Evolutionary conservation across 257 asterid genomes (phyloP).

Genomic region (Coffea eugenioides): DNA sequence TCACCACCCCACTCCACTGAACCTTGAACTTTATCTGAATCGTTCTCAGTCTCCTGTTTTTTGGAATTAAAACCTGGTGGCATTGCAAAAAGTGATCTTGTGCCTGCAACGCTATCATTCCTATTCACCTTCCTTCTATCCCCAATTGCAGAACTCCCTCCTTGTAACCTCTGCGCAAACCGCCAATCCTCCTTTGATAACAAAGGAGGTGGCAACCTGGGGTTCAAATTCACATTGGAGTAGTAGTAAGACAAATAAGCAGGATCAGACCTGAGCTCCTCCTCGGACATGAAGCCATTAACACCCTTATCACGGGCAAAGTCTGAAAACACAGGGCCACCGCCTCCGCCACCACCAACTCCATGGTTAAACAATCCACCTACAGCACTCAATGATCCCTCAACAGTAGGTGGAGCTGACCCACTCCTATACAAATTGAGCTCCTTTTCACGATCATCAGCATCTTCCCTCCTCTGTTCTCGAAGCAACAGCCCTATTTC

Average conservation of each 20-base stretch:
- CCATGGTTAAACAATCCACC: conserved; percentile 80
- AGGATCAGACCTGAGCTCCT: conserved; percentile 96
- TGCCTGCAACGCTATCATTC: conserved; percentile 56
- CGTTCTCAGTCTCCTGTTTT: conserved; percentile 54
- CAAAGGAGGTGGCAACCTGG: conserved; percentile 98
- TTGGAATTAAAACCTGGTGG: conserved; percentile 68
- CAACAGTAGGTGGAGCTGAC: conserved; percentile 98
- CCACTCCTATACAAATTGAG: conserved; percentile 94
- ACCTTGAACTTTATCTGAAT: conserved; percentile 50
- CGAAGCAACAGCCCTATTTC: conserved; percentile 75
- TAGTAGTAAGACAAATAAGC: conserved; percentile 76
- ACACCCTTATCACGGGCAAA: conserved; percentile 48
- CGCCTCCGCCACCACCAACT: conserved; percentile 22
- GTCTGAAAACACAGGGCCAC: conserved; percentile 44
- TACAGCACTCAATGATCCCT: conserved; percentile 86
- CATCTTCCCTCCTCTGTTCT: conserved; percentile 69
- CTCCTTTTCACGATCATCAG: conserved; percentile 86
- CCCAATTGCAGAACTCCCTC: conserved; percentile 85
- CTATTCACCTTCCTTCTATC: conserved; percentile 83
- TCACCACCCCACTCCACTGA: conserved; percentile 83
- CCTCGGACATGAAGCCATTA: conserved; percentile 75
- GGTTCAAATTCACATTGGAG: conserved; percentile 87
- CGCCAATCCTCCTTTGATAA: conserved; percentile 96
- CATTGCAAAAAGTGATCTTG: conserved; percentile 61
- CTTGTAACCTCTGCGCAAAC: conserved; percentile 77